These are phyloP conservation scores for Corchorus capsularis DNA, from an alignment of 345 rosid species.

Conservation along the genomic window DNA sequence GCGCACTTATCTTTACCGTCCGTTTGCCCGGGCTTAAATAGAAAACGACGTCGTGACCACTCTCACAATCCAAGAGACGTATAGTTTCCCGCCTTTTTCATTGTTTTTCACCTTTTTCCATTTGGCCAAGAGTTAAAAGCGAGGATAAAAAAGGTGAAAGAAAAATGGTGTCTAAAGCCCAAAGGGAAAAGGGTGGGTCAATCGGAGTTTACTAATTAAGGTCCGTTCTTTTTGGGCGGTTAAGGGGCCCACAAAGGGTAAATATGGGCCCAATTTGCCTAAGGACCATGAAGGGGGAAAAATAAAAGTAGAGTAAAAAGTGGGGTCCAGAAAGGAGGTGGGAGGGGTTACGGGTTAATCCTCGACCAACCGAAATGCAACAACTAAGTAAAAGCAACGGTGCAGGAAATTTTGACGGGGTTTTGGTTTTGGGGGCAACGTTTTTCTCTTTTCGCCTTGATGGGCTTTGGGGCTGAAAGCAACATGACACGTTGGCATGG, in stretches of 20 bases:
- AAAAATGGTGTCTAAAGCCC: not conserved
- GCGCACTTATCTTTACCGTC: not conserved
- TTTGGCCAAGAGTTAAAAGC: not conserved
- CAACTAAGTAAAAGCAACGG: conserved; percentile 14
- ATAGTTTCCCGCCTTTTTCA: not conserved
- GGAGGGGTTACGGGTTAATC: not conserved
- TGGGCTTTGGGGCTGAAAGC: not conserved
- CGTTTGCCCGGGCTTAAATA: too few species aligned
- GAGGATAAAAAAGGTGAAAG: not conserved
- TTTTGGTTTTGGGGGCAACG: not conserved
- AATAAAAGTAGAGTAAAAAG: not conserved
- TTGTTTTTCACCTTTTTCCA: not conserved
- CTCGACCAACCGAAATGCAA: conserved; percentile 7
- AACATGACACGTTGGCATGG: conserved; percentile 5
- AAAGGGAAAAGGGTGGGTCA: not conserved
- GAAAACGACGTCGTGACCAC: not conserved
- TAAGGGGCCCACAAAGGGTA: not conserved
- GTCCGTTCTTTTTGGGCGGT: conserved; percentile 20
- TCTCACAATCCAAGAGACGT: not conserved
- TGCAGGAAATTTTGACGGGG: not conserved
- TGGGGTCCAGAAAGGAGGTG: not conserved
- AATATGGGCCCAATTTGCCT: not conserved
- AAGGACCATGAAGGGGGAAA: not conserved
- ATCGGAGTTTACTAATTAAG: not conserved
- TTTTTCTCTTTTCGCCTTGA: not conserved